Conservation (phyloP, 176 grass and related monocot genomes). For the Triticum aestivum region IWGSC_CS_RefSeq_v2.1 NC_057810.1:649176371-649176870, state of each 20-base stretch:
- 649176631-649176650: conserved; percentile 56
- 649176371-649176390: not conserved
- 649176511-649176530: conserved; percentile 83
- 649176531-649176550: conserved; percentile 92
- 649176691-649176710: conserved; percentile 56
- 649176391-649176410: not conserved
- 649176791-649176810: not conserved
- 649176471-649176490: not conserved
- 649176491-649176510: conserved; percentile 18
- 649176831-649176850: not conserved
- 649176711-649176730: conserved; percentile 13
- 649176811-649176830: not conserved
- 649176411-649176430: conserved; percentile 5
- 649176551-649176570: conserved; percentile 90
- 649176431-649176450: conserved; percentile 7
- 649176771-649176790: not conserved
- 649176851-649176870: not conserved
- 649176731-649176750: not conserved
- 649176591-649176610: conserved; percentile 81
- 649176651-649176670: conserved; percentile 61
- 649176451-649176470: not conserved
- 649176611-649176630: conserved; percentile 81
- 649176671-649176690: conserved; percentile 85
- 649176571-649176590: conserved; percentile 86
- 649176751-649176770: not conserved